Evolutionary conservation across 495 filamentous ascomycete genomes (phyloP).

Genomic region (Aspergillus panamensis): DNA sequence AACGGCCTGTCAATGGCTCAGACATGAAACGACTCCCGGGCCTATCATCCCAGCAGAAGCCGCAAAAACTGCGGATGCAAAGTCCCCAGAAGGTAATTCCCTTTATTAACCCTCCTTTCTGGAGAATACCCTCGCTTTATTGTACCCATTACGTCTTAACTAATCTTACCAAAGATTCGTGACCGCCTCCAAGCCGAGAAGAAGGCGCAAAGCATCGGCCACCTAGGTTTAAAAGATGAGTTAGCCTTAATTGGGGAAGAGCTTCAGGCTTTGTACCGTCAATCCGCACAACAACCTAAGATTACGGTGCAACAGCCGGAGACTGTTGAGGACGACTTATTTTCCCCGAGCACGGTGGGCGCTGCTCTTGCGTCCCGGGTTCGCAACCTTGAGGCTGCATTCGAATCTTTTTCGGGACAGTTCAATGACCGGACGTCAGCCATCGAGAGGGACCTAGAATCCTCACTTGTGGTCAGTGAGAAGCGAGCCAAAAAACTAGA

Average conservation of each 20-base stretch:
- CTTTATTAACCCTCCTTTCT: neutral
- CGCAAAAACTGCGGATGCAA: conserved; percentile 76
- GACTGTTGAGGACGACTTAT: conserved; percentile 14
- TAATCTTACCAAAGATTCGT: conserved; percentile 51
- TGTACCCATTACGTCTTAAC: neutral
- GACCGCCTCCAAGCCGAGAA: conserved; percentile 83
- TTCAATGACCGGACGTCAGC: conserved; percentile 56
- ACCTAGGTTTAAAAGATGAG: conserved; percentile 67
- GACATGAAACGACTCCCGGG: conserved; percentile 35
- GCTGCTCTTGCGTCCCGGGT: conserved; percentile 55
- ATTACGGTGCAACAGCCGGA: conserved; percentile 11
- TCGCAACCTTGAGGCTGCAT: conserved; percentile 58
- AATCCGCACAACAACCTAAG: conserved; percentile 25
- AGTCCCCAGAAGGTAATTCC: conserved; percentile 72
- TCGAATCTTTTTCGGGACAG: conserved; percentile 59
- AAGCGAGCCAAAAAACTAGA: conserved; percentile 79
- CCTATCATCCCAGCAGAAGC: conserved; percentile 37
- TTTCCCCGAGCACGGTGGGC: conserved; percentile 15
- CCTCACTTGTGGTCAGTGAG: conserved; percentile 65
- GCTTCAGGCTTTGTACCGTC: conserved; percentile 58
- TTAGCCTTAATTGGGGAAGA: conserved; percentile 80
- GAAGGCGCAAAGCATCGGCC: conserved; percentile 63
- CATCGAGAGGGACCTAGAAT: conserved; percentile 65
- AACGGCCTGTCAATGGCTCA: conserved; percentile 46
- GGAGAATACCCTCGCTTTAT: neutral